A percentile compares a stretch with the other conserved stretches of the same genome.
Evolutionary conservation across 2,329 filamentous ascomycete genomes (phyloP).

Genomic region (Emmonsiellopsis sp.): DNA sequence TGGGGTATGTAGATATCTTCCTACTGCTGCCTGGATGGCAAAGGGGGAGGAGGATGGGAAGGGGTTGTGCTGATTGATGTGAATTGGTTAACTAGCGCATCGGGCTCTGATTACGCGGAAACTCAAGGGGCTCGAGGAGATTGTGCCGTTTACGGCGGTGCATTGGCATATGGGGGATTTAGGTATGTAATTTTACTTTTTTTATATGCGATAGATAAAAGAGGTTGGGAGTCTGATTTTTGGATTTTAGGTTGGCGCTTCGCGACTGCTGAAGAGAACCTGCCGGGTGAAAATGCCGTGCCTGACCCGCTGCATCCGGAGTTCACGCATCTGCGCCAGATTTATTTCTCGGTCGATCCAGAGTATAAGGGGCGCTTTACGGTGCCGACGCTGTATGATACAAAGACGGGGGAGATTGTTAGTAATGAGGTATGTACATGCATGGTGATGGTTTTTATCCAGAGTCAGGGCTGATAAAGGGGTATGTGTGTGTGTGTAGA

Average conservation of each 20-base stretch:
- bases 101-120: conserved; percentile 78
- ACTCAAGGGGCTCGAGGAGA: conserved; percentile 83
- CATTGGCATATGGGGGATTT: conserved; percentile 78
- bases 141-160: conserved; percentile 70
- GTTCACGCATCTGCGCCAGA: conserved; percentile 63
- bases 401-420: conserved; percentile 62
- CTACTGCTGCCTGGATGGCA: not conserved
- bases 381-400: conserved; percentile 72
- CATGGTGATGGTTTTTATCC: not conserved
- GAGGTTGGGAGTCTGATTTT: conserved; percentile 3
- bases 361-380: conserved; percentile 74
- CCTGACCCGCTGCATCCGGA: conserved; percentile 52
- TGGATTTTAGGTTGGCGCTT: conserved; percentile 66
- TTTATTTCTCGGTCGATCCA: conserved; percentile 68
- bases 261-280: conserved; percentile 51
- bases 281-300: conserved; percentile 45
- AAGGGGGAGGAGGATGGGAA: too few species aligned
- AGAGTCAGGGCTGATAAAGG: not conserved
- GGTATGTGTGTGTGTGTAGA: conserved; percentile 18
- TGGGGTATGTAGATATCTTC: conserved; percentile 49
- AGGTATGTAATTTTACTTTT: conserved; percentile 34
- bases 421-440: conserved; percentile 61
- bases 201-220: not conserved
- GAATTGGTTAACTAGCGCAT: conserved; percentile 48
- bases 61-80: conserved; percentile 1